Evolutionary conservation across 140 eudicot species (phyloP).

Genomic region (Bidens hawaiensis): DNA sequence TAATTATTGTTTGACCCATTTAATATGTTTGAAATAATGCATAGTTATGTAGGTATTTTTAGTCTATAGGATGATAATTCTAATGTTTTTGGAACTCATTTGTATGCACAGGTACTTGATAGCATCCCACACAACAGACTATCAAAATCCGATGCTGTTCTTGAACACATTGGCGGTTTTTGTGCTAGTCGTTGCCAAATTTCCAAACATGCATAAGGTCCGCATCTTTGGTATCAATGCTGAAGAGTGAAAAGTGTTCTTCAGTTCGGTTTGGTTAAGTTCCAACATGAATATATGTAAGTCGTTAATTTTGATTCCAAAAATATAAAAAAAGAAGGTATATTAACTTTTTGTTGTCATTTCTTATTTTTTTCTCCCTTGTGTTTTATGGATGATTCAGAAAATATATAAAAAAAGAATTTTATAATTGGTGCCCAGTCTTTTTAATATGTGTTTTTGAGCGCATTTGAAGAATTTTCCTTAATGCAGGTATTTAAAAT

Average conservation of each 20-base stretch:
- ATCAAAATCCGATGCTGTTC: slow-evolving; percentile 86
- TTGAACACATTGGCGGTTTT: slow-evolving; percentile 78
- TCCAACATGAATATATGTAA: slow-evolving; percentile 33
- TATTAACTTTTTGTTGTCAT: slow-evolving; percentile 17
- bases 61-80: neutral
- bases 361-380: neutral
- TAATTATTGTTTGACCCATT: neutral
- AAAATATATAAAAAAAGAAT: slow-evolving; percentile 15
- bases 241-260: slow-evolving; percentile 44
- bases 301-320: slow-evolving; percentile 29
- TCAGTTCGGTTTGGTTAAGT: slow-evolving; percentile 6
- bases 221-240: slow-evolving; percentile 93
- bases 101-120: slow-evolving; percentile 68
- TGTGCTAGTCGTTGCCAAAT: slow-evolving; percentile 83
- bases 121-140: slow-evolving; percentile 99
- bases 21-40: neutral
- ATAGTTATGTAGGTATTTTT: neutral
- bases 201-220: slow-evolving; percentile 97
- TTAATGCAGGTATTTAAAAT: neutral
- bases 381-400: slow-evolving; percentile 30
- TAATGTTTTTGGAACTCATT: neutral
- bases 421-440: neutral
- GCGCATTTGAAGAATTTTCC: neutral
- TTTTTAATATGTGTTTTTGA: neutral
- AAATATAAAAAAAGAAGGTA: slow-evolving; percentile 21